Evolutionary conservation across 768 basidiomycete genomes (phyloP).

Genomic region (Auriscalpium microsporum): DNA sequence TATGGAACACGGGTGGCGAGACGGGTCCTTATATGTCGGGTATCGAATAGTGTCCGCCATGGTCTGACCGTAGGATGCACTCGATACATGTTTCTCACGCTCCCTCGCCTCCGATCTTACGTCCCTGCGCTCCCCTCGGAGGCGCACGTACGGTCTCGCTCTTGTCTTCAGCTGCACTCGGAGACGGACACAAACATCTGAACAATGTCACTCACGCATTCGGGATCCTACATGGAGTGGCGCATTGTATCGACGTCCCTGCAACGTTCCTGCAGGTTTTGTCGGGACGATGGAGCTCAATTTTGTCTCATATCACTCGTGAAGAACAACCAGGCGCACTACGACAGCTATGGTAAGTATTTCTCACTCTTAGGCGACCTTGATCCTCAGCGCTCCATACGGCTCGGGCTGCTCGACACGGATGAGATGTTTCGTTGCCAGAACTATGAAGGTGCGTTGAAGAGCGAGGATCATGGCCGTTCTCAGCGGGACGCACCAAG

Average conservation of each 20-base stretch:
- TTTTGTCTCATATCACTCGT: too few species aligned
- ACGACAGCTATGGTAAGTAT: too few species aligned
- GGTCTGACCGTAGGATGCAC: not conserved
- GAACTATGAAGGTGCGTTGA: conserved; percentile 36
- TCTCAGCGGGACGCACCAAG: conserved; percentile 41
- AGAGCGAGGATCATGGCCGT: not conserved
- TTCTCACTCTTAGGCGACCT: conserved; percentile 23
- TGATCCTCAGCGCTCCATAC: conserved; percentile 45
- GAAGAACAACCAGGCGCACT: too few species aligned
- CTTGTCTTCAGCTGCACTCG: too few species aligned
- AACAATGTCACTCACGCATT: too few species aligned
- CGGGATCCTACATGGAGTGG: too few species aligned
- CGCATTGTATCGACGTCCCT: too few species aligned
- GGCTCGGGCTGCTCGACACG: conserved; percentile 49
- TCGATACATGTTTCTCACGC: conserved; percentile 6
- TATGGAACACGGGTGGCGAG: conserved; percentile 1
- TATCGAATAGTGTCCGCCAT: conserved; percentile 5
- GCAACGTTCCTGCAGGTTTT: too few species aligned
- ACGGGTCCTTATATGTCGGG: conserved; percentile 24
- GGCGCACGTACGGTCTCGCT: too few species aligned
- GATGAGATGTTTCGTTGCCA: conserved; percentile 68
- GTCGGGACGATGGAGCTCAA: too few species aligned
- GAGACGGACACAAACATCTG: too few species aligned
- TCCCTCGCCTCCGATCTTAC: not conserved
- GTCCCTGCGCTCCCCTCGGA: not conserved